Conservation (phyloP, 495 filamentous ascomycete species). For the Daldinia concentrica region DNA sequence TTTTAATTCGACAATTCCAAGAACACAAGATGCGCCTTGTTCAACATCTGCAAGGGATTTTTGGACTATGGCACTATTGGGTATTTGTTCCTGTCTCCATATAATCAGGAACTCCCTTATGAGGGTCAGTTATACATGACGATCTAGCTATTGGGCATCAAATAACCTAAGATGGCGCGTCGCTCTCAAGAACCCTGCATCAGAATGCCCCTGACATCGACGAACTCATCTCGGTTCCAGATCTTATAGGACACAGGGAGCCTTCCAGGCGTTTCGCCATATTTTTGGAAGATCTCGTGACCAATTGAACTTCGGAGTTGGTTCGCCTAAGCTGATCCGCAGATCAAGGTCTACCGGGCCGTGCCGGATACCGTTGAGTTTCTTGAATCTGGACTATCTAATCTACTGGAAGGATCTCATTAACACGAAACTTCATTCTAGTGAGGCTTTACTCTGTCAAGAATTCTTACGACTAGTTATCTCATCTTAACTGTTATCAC, state of each 20-base stretch:
- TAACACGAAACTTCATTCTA: not conserved
- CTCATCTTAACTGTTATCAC: no score
- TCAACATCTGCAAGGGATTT: slow-evolving; percentile 14
- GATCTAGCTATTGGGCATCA: slow-evolving; percentile 29
- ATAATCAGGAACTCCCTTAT: slow-evolving; percentile 29
- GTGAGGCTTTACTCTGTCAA: no score
- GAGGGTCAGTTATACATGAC: slow-evolving; percentile 1
- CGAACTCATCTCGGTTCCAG: slow-evolving; percentile 8
- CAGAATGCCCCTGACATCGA: slow-evolving; percentile 12
- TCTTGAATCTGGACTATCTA: slow-evolving; percentile 7
- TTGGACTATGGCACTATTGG: slow-evolving; percentile 7
- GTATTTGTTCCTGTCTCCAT: slow-evolving; percentile 17
- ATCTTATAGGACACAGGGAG: slow-evolving; percentile 25
- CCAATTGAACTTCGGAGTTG: slow-evolving; percentile 20
- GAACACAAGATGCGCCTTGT: not conserved
- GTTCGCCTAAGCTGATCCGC: slow-evolving; percentile 11
- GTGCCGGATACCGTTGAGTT: slow-evolving; percentile 20
- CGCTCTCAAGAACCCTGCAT: slow-evolving; percentile 17
- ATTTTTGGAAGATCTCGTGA: not conserved
- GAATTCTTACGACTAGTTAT: no score
- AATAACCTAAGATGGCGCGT: slow-evolving; percentile 5
- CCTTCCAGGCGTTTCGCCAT: slow-evolving; percentile 6
- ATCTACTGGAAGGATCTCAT: not conserved
- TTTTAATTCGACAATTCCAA: slow-evolving; percentile 17
- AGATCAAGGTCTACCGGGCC: slow-evolving; percentile 33